A percentile compares a stretch with the other conserved stretches of the same genome.
Evolutionary conservation across 2,329 filamentous ascomycete species (phyloP).

Genomic region (Ophiosphaerella korrae): DNA sequence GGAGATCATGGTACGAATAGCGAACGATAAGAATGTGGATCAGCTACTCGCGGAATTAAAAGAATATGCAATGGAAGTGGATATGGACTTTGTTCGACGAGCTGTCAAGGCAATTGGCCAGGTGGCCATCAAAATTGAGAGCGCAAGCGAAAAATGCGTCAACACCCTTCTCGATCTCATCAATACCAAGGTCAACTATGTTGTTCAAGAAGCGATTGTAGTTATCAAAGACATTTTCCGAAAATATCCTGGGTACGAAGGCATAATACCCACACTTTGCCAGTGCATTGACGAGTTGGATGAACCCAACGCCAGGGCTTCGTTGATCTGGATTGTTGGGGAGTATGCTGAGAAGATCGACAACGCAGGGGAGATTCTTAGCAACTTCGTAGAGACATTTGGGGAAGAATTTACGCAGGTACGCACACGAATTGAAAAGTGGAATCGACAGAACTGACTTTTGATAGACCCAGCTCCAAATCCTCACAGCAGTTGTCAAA

Average conservation of each 20-base stretch:
- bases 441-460: conserved; percentile 35
- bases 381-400: conserved; percentile 90
- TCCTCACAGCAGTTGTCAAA: conserved; percentile 95
- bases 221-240: conserved; percentile 98
- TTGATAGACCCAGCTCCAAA: conserved; percentile 88
- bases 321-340: conserved; percentile 97
- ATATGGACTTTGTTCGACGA: conserved; percentile 97
- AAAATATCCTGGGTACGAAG: conserved; percentile 97
- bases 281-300: conserved; percentile 96
- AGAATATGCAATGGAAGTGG: conserved; percentile 96
- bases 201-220: conserved; percentile 97
- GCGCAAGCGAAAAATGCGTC: conserved; percentile 92
- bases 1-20: conserved; percentile 99
- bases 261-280: conserved; percentile 94
- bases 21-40: conserved; percentile 95
- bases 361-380: conserved; percentile 94
- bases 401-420: conserved; percentile 96
- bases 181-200: conserved; percentile 97
- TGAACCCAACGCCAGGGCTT: conserved; percentile 86
- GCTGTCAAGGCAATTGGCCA: conserved; percentile 96
- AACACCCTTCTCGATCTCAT: conserved; percentile 92
- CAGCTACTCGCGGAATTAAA: conserved; percentile 93
- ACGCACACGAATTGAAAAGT: conserved; percentile 33
- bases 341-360: conserved; percentile 99
- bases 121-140: conserved; percentile 97